Evolutionary conservation across 1,139 yeast species (phyloP).

Genomic region (Yamadazyma songkhlaensis): DNA sequence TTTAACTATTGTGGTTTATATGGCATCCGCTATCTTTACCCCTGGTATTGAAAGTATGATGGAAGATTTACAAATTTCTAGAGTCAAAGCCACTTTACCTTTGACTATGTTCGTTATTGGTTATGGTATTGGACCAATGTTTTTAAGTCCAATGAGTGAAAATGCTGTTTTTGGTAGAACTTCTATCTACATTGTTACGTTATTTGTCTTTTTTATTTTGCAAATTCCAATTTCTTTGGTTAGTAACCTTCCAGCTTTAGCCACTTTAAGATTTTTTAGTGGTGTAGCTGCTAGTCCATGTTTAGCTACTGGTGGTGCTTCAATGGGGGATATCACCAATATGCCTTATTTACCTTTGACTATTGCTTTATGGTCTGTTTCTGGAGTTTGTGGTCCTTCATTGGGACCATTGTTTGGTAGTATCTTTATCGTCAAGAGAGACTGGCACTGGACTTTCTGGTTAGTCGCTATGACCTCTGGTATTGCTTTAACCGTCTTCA

Average conservation of each 20-base stretch:
- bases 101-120: slow-evolving; percentile 37
- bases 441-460: slow-evolving; percentile 43
- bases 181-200: slow-evolving; percentile 27
- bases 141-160: slow-evolving; percentile 38
- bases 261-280: slow-evolving; percentile 28
- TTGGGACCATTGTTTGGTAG: slow-evolving; percentile 39
- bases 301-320: slow-evolving; percentile 36
- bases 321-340: slow-evolving; percentile 24
- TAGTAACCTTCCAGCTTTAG: slow-evolving; percentile 27
- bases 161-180: slow-evolving; percentile 52
- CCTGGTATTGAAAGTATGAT: slow-evolving; percentile 44
- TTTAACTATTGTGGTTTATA: slow-evolving; percentile 53
- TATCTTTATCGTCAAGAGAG: slow-evolving; percentile 15
- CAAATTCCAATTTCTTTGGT: slow-evolving; percentile 34
- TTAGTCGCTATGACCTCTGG: slow-evolving; percentile 33
- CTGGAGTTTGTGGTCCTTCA: slow-evolving; percentile 34
- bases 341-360: slow-evolving; percentile 31
- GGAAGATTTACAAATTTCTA: slow-evolving; percentile 24
- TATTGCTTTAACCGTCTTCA: slow-evolving; percentile 20
- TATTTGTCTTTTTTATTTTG: slow-evolving; percentile 29
- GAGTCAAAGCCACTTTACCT: slow-evolving; percentile 30
- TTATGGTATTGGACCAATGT: slow-evolving; percentile 39
- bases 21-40: slow-evolving; percentile 61
- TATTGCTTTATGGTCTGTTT: slow-evolving; percentile 31
- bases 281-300: slow-evolving; percentile 36